These are phyloP conservation scores for Diospyros kaki DNA, from an alignment of 148 eudicot species.

Conservation along the genomic window DNA sequence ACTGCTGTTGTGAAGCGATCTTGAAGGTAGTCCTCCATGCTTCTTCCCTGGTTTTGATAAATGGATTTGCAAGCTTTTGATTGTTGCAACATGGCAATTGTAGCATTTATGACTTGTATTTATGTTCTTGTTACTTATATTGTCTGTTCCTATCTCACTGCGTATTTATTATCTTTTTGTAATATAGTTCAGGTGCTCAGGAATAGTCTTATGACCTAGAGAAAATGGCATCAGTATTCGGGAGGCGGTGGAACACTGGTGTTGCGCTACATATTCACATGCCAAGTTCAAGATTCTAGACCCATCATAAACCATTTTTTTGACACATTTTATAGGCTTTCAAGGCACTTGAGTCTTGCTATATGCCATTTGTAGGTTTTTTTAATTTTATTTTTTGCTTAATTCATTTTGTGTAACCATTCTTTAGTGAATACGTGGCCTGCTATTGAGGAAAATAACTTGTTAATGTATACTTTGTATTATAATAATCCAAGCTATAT, in stretches of 20 bases:
- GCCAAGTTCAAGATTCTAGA: constrained; percentile 48
- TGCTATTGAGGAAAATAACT: neutral
- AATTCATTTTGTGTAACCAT: constrained; percentile 11
- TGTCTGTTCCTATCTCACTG: neutral
- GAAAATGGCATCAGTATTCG: constrained; percentile 56
- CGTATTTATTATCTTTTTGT: constrained; percentile 18
- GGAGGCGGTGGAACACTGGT: constrained; percentile 55
- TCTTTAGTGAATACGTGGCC: constrained; percentile 3
- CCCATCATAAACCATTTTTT: constrained; percentile 40
- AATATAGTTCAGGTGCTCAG: constrained; percentile 35
- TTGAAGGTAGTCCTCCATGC: constrained; percentile 21
- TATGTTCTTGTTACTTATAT: no score
- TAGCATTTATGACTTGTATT: neutral
- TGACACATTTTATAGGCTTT: constrained; percentile 18
- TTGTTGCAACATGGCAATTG: constrained; percentile 10
- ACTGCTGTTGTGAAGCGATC: constrained; percentile 81
- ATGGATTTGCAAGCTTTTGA: constrained; percentile 14
- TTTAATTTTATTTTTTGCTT: neutral
- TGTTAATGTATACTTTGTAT: constrained; percentile 1
- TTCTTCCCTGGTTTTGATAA: constrained; percentile 29
- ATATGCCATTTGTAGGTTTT: constrained; percentile 12
- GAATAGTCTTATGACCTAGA: constrained; percentile 42
- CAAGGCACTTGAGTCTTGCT: constrained; percentile 18
- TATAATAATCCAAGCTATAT: neutral
- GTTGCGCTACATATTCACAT: constrained; percentile 54